Evolutionary conservation across 257 asterid genomes (phyloP).

Genomic region (Apocynum venetum): DNA sequence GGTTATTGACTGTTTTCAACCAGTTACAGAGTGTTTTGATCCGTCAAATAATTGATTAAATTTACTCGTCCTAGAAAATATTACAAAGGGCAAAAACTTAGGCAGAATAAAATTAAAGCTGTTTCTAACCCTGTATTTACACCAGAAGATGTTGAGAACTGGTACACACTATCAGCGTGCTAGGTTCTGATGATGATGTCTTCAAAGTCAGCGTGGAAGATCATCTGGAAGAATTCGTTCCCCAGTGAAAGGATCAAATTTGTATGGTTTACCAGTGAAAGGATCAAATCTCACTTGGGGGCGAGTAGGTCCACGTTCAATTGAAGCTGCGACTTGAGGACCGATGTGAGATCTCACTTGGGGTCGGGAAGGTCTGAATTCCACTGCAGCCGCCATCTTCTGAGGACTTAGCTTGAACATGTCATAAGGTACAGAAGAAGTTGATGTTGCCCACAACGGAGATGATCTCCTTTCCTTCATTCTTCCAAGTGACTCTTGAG

Average conservation of each 20-base stretch:
- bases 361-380: constrained; percentile 10
- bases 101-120: no score
- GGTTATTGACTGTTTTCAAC: no score
- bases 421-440: constrained; percentile 27
- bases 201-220: constrained; percentile 29
- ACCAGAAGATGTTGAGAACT: not conserved
- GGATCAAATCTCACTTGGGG: constrained; percentile 78
- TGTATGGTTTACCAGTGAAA: constrained; percentile 81
- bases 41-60: no score
- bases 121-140: not conserved
- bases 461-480: constrained; percentile 34
- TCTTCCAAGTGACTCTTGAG: constrained; percentile 29
- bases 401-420: constrained; percentile 24
- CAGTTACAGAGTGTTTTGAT: no score
- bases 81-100: no score
- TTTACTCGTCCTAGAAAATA: no score
- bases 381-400: not conserved
- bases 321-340: constrained; percentile 18
- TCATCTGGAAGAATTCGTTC: constrained; percentile 61
- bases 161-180: not conserved
- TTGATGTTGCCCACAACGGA: constrained; percentile 29
- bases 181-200: not conserved
- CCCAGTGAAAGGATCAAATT: constrained; percentile 91
- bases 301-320: constrained; percentile 28
- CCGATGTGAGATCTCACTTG: constrained; percentile 20